Conservation (phyloP, 371 early-diverging fungal genomes). For the Apophysomyces variabilis region DNA sequence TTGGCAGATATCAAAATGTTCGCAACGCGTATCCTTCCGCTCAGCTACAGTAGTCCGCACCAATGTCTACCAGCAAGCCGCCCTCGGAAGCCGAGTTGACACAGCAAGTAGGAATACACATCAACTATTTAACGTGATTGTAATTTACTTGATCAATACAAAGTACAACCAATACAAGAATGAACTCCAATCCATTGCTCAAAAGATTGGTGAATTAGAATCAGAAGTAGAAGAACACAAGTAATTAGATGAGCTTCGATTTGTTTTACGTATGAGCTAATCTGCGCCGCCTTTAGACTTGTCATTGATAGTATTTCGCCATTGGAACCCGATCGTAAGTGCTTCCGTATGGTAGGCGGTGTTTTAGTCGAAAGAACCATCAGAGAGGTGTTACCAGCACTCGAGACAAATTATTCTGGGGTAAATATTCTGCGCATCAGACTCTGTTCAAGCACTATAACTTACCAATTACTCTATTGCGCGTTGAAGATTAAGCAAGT, state of each 20-base stretch:
- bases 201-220: slow-evolving; percentile 94
- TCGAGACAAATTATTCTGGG: slow-evolving; percentile 86
- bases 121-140: background rate
- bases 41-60: background rate
- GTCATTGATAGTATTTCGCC: slow-evolving; percentile 93
- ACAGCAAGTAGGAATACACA: slow-evolving; percentile 37
- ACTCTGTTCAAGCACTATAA: background rate
- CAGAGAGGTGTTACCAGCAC: slow-evolving; percentile 88
- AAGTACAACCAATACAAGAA: slow-evolving; percentile 84
- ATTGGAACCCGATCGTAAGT: slow-evolving; percentile 83
- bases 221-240: slow-evolving; percentile 94
- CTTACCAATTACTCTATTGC: background rate
- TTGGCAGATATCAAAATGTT: background rate
- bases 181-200: slow-evolving; percentile 84
- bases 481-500: slow-evolving; percentile 70
- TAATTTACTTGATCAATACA: background rate
- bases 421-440: slow-evolving; percentile 40
- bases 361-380: slow-evolving; percentile 93
- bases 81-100: slow-evolving; percentile 54
- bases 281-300: slow-evolving; percentile 55
- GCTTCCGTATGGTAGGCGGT: slow-evolving; percentile 92
- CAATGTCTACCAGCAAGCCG: slow-evolving; percentile 36
- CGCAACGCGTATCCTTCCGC: background rate
- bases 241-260: slow-evolving; percentile 41
- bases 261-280: background rate